Conservation (phyloP, 257 asterid genomes). For the Buddleja alternifolia region DNA sequence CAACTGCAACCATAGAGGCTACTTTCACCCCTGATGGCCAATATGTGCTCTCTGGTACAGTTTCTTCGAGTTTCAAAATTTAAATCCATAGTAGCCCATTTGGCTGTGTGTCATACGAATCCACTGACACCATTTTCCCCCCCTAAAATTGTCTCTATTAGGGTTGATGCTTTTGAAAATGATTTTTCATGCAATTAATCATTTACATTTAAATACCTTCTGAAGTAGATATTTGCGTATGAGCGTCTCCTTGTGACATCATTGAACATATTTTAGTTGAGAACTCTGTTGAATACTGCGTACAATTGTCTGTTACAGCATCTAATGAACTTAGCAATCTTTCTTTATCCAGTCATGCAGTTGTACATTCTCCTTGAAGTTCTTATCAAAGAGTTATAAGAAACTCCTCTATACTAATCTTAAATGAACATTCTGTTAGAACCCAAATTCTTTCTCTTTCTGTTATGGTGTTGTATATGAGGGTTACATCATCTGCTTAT, state of each 20-base stretch:
- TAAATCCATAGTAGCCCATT: neutral
- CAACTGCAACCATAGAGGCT: conserved; percentile 71
- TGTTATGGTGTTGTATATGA: neutral
- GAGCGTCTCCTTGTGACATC: neutral
- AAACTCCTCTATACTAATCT: no score
- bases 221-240: neutral
- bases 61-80: neutral
- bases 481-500: neutral
- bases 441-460: neutral
- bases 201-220: neutral
- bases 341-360: no score
- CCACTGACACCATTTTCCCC: neutral
- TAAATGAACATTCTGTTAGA: neutral
- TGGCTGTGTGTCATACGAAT: neutral
- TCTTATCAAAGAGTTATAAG: neutral
- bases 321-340: no score
- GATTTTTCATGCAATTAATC: neutral
- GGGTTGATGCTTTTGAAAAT: neutral
- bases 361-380: neutral
- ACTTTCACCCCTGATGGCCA: conserved; percentile 97
- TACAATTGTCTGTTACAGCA: no score
- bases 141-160: neutral
- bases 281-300: neutral
- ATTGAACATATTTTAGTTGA: neutral
- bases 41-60: conserved; percentile 81